These are phyloP conservation scores for Penicillium canescens DNA, from an alignment of 495 filamentous ascomycete species.

Conservation along the genomic window DNA sequence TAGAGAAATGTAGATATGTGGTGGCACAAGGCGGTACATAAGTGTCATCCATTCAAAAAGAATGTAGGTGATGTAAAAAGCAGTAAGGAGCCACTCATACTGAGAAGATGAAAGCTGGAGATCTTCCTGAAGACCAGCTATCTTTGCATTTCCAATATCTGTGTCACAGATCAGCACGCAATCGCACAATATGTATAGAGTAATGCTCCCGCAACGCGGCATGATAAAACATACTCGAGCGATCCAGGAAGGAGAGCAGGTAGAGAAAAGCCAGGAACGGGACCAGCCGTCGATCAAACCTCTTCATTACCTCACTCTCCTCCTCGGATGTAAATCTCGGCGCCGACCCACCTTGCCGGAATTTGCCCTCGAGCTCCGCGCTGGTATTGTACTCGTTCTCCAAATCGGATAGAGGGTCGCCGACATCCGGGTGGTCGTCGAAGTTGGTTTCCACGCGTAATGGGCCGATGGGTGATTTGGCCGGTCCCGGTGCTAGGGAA, in stretches of 20 bases:
- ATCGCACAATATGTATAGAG: background rate
- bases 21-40: constrained; percentile 56
- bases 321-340: constrained; percentile 69
- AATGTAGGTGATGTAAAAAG: constrained; percentile 73
- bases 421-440: constrained; percentile 12
- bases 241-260: constrained; percentile 76
- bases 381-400: constrained; percentile 33
- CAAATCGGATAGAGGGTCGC: constrained; percentile 22
- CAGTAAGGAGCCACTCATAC: constrained; percentile 68
- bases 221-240: constrained; percentile 60
- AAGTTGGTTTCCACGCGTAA: constrained; percentile 42
- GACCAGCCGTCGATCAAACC: constrained; percentile 74
- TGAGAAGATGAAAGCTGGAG: constrained; percentile 54
- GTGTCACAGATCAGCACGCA: constrained; percentile 3
- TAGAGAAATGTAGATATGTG: constrained; percentile 58
- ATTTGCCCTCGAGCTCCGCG: constrained; percentile 28
- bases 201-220: background rate
- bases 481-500: constrained; percentile 5
- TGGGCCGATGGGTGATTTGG: constrained; percentile 17
- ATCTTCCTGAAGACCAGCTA: constrained; percentile 71
- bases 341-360: constrained; percentile 7
- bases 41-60: constrained; percentile 72
- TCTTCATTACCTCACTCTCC: constrained; percentile 68
- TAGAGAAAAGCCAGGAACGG: constrained; percentile 80
- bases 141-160: constrained; percentile 81